Base-by-base conservation (phyloP, 2,329 filamentous ascomycete species). In the Rosellinia necatrix region DNA sequence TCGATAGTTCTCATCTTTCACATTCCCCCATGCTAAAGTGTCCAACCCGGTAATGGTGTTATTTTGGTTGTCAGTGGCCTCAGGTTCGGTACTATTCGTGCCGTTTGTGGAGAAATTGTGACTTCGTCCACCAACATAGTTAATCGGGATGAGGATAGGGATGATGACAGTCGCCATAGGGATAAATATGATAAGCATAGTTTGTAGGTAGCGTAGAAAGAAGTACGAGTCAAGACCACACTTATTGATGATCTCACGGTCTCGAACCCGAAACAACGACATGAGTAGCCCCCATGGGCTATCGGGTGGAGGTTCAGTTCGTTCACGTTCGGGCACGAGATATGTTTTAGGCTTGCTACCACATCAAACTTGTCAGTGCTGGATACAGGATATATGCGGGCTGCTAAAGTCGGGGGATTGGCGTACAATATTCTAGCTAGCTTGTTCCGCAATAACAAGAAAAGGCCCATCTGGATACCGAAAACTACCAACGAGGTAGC, bases 181-280 rank as follows among this genome's bases (percentile, higher is more conserved):
- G 34, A 96, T 76, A 71, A 99, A 97, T 60, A 99, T 96, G 70
- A 96, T 87, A 38, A 97, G 82, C 4, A 97, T 84, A 68, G 90
- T 89, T 59, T 88, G 86, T 22, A 92, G 78, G 72, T 91, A 92
- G 61, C 89, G 70, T 17, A 72, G 65, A 49, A 99, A 99, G 78
- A 97, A 96, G 75, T 96, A 99, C 68, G 93, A 92, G 71, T 99
- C 94, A 8, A 99, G 83, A 15, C 94, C 94, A 65, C 93, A 97
- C 73, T 97, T 96, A 49, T 93, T 88, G 66, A 99, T 96, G 64
- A 99, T 85, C 65, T 96, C 91, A 10, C 90, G 81, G 59, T 90
- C 82, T 78, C 85, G 72, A 76, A 90, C 76, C 76, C 86, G 72
- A 76, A 90, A 79, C 80, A 96, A 62, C 77, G 77, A 70, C 73